Percentiles rank a stretch among this genome's conserved stretches.
Conservation (phyloP, 129 eudicot species). For the Escallonia herrerae region DNA sequence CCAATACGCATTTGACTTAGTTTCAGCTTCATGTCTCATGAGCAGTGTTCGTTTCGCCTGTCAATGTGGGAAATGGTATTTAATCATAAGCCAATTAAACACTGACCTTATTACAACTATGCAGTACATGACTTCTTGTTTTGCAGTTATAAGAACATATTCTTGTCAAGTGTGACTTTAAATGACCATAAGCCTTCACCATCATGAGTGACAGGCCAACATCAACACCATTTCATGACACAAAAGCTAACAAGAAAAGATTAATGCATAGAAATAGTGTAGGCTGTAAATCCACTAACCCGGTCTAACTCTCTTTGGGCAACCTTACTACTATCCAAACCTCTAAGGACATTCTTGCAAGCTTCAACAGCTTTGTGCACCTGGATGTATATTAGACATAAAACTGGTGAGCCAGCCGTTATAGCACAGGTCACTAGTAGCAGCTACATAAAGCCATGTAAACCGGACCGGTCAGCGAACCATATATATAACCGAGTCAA, state of each 20-base stretch:
- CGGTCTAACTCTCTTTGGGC: constrained; percentile 86
- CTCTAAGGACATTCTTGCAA: constrained; percentile 90
- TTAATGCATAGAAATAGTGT: no score
- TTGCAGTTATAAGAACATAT: not conserved
- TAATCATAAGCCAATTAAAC: not conserved
- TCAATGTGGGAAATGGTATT: constrained; percentile 11
- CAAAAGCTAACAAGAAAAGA: not conserved
- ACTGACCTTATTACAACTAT: not conserved
- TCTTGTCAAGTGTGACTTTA: not conserved
- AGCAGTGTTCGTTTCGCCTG: constrained; percentile 86
- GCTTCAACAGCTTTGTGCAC: constrained; percentile 98
- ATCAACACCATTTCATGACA: not conserved
- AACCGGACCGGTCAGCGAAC: no score
- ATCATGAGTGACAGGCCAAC: not conserved
- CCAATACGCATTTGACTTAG: constrained; percentile 96
- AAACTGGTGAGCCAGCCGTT: constrained; percentile 10
- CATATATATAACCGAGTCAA: no score
- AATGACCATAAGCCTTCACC: not conserved
- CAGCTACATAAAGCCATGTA: not conserved
- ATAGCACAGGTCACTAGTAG: not conserved
- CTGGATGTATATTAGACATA: constrained; percentile 28
- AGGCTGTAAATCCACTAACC: constrained; percentile 41
- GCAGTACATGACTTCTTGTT: not conserved
- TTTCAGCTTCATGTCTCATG: constrained; percentile 98
- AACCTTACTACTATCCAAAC: constrained; percentile 71